Conservation (phyloP, 257 asterid genomes). For the Perilla frutescens region DNA sequence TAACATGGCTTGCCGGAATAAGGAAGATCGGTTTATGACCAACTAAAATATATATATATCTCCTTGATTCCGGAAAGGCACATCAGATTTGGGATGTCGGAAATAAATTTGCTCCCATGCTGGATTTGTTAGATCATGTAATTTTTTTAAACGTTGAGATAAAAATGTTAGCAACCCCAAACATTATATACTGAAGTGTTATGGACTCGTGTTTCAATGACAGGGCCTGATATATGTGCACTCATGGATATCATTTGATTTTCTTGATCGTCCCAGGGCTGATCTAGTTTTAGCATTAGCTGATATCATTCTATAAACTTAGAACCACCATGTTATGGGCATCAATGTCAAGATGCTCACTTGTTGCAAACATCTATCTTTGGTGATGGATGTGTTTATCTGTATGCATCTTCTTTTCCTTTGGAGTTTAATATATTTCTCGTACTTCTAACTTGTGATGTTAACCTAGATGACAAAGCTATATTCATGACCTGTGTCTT, state of each 20-base stretch:
- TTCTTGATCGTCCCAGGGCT: conserved; percentile 17
- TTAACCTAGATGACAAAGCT: conserved; percentile 23
- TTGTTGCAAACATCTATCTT: conserved; percentile 7
- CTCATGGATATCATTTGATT: conserved; percentile 11
- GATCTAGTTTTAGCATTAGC: background rate
- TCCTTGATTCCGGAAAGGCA: too few relatives aligned
- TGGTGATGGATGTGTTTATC: conserved; percentile 4
- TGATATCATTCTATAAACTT: conserved; percentile 14
- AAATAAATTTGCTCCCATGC: too few relatives aligned
- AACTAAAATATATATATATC: too few relatives aligned
- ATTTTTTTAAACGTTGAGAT: too few relatives aligned
- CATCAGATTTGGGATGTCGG: too few relatives aligned
- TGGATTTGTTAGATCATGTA: too few relatives aligned
- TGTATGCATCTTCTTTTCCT: conserved; percentile 7
- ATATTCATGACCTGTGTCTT: conserved; percentile 27
- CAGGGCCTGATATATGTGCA: background rate
- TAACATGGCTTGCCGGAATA: too few relatives aligned
- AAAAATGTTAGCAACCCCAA: too few relatives aligned
- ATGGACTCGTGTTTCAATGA: too few relatives aligned
- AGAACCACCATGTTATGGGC: conserved; percentile 15
- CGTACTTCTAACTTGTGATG: conserved; percentile 8
- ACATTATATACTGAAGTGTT: too few relatives aligned
- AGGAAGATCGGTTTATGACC: too few relatives aligned
- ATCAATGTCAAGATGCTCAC: conserved; percentile 26
- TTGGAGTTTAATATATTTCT: conserved; percentile 14